A percentile compares a stretch with the other conserved stretches of the same genome.
These are phyloP conservation scores for Sporormia fimetaria DNA, from an alignment of 495 filamentous ascomycete species.

Conservation along the genomic window DNA sequence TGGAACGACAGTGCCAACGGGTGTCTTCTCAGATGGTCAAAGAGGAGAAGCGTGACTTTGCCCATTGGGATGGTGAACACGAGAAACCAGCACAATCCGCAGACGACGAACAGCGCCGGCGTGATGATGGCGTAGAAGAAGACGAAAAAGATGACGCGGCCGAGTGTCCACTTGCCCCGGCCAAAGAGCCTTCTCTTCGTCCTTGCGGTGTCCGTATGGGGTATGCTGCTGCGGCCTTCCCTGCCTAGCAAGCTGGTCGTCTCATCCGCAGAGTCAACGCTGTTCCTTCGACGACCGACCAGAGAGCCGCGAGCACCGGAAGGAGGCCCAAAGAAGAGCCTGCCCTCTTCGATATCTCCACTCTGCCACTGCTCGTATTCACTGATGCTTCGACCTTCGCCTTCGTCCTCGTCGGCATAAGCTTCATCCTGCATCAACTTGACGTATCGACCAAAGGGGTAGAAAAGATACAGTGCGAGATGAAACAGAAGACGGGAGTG, in stretches of 20 bases:
- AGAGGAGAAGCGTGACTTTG: constrained; percentile 79
- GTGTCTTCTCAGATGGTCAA: constrained; percentile 85
- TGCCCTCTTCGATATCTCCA: constrained; percentile 88
- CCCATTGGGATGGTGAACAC: constrained; percentile 99
- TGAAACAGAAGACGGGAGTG: constrained; percentile 82
- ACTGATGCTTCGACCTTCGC: constrained; percentile 97
- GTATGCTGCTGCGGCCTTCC: constrained; percentile 37
- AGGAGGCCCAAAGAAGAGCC: constrained; percentile 86
- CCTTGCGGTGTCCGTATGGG: constrained; percentile 38
- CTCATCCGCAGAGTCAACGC: constrained; percentile 78
- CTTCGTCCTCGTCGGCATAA: constrained; percentile 91
- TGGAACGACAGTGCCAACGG: constrained; percentile 89
- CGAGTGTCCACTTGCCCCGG: constrained; percentile 87
- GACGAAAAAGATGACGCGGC: constrained; percentile 87
- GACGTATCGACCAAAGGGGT: constrained; percentile 94
- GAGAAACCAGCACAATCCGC: constrained; percentile 82
- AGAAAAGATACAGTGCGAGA: constrained; percentile 76
- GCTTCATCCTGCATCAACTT: constrained; percentile 84
- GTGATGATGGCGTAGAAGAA: constrained; percentile 94
- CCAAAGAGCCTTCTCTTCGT: constrained; percentile 86
- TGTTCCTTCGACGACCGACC: constrained; percentile 77
- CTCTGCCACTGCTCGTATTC: constrained; percentile 99
- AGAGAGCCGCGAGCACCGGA: constrained; percentile 57
- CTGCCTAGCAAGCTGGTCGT: constrained; percentile 82
- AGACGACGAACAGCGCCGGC: constrained; percentile 77